These are phyloP conservation scores for Lumnitzera littorea DNA, from an alignment of 345 rosid genomes.

Conservation along the genomic window DNA sequence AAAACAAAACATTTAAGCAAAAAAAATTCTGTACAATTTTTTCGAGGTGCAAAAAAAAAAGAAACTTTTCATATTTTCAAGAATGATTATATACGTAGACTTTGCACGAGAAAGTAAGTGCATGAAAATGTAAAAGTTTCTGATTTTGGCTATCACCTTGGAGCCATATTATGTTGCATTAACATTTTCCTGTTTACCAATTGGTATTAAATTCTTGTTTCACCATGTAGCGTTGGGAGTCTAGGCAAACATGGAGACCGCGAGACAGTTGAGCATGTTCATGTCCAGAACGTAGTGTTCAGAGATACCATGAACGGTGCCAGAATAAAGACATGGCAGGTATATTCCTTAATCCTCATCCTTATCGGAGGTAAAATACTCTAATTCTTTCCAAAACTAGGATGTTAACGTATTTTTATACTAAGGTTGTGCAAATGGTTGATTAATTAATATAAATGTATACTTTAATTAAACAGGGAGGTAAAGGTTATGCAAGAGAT, in stretches of 20 bases:
- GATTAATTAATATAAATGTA: neutral
- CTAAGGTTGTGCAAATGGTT: no score
- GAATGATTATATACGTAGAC: no score
- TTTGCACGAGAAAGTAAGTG: no score
- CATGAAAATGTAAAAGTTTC: no score
- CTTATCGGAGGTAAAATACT: neutral
- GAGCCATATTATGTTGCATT: no score
- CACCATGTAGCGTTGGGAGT: constrained; percentile 33
- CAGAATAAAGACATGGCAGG: constrained; percentile 56
- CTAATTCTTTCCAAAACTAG: neutral
- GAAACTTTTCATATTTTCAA: neutral
- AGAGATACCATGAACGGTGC: constrained; percentile 32
- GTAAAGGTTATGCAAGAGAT: constrained; percentile 35
- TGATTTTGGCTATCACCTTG: no score
- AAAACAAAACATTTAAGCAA: neutral
- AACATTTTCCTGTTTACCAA: no score
- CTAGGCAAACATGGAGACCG: constrained; percentile 25
- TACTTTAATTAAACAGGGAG: constrained; percentile 27
- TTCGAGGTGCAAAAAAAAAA: no score
- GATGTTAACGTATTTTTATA: no score
- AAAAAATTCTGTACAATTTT: neutral
- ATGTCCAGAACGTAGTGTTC: constrained; percentile 20
- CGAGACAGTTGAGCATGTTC: constrained; percentile 27
- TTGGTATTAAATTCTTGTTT: neutral
- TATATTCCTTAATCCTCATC: neutral